Evolutionary conservation across 2,329 filamentous ascomycete species (phyloP).

Genomic region (Alternaria brassicae): DNA sequence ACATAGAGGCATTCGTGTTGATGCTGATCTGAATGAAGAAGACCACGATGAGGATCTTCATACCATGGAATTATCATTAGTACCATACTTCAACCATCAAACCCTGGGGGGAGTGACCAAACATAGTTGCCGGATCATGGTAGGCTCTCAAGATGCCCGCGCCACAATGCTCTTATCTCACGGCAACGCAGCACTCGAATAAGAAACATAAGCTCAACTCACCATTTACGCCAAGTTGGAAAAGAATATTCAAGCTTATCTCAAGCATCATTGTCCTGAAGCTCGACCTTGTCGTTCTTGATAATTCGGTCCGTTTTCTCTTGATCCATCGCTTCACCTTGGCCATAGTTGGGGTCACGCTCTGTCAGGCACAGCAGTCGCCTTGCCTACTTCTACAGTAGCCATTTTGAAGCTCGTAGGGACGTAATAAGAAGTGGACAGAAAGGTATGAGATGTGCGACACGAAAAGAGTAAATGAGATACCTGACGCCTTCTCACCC

Average conservation of each 20-base stretch:
- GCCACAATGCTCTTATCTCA: background rate
- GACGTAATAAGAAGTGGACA: background rate
- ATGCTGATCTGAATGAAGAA: conserved; percentile 62
- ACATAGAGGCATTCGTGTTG: conserved; percentile 63
- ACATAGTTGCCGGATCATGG: background rate
- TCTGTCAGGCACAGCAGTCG: conserved; percentile 33
- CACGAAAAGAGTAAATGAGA: background rate
- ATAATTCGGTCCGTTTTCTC: conserved; percentile 32
- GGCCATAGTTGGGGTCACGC: conserved; percentile 27
- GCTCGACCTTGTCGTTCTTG: conserved; percentile 38
- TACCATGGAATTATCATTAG: background rate
- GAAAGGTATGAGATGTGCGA: background rate
- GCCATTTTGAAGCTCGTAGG: conserved; percentile 10
- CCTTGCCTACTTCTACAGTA: conserved; percentile 15
- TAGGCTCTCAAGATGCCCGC: background rate
- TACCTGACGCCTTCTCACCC: background rate
- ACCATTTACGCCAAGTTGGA: conserved; percentile 55
- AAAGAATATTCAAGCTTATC: conserved; percentile 56
- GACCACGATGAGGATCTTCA: conserved; percentile 58
- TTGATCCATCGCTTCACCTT: conserved; percentile 22
- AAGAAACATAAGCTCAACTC: conserved; percentile 7
- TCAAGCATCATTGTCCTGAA: conserved; percentile 52
- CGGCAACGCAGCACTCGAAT: conserved; percentile 35
- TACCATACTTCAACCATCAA: background rate
- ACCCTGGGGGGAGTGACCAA: background rate